Evolutionary conservation across 2,329 filamentous ascomycete genomes (phyloP), one percentile per base, ranked within the genome.

Genomic region (Coniella lustricola): DNA sequence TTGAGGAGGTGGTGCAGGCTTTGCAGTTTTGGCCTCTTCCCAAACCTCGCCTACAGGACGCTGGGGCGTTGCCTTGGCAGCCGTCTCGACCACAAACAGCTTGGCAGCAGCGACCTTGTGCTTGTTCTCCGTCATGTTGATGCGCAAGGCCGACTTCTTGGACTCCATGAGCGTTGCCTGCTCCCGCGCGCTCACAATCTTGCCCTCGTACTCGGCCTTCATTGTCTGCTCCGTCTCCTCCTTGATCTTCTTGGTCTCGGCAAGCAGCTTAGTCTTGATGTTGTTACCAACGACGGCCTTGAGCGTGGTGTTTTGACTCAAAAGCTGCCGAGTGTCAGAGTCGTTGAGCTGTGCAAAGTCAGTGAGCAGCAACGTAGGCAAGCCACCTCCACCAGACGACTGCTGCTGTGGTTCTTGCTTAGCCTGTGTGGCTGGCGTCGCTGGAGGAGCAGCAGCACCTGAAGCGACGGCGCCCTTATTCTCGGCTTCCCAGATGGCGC

Each of bases 31-130:
- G 0, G 85, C 90, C 46, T 87, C 70, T 54, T 85, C 82, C 87
- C 88, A 96, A 0, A 96, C 90, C 65, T 96, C 90, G 9, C 72
- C 79, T 3, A 97, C 89, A 0, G 90, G 81, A 62, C 82, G 83
- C 58, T 91, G 76, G 0, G 91, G 91, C 1, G 90, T 96, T 41
- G 95, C 85, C n/a, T 75, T 76, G 0, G 85, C 89, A 12, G 91
- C 90, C 40, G 81, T 86, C 60, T 90, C 79, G 3, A 97, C 86
- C 1, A 93, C 80, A 1, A 79, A 77, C 29, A 94, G 69, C 69
- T 93, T 94, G 4, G 84, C 86, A 44, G 75, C 74, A 0, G 82
- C 79, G 8, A 71, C 68, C 53, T 76, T 79, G 40, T 76, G 68
- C 61, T 84, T 81, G 57, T 84, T 87, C 56, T 91, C 84, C 5